Evolutionary conservation across 805 yeast genomes (phyloP), one percentile per base, ranked within the genome.

Genomic region (Sungouiella blattae): DNA sequence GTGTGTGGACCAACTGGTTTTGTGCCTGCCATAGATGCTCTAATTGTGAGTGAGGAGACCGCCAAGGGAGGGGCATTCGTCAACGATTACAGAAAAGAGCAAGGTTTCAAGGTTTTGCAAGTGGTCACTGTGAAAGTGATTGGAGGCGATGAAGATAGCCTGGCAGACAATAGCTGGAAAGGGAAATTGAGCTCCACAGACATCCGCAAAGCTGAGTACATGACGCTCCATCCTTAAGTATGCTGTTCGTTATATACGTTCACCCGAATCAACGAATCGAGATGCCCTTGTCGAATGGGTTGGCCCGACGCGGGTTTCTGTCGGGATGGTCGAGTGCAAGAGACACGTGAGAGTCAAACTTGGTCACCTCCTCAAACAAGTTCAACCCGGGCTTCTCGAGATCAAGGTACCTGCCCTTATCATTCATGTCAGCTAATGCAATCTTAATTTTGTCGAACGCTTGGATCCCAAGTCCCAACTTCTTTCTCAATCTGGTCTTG

Each of bases 1-100:
- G 73, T 89, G 0, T 88, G 94, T 60, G 99, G 99, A 0, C 98
- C 98, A 4, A 88, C 98, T 0, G 95, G 87, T 0, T 70, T 73
- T 9, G 70, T 83, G 2, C 69, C 71, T 11, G 80, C 78, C 32
- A 86, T 93, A 26, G 85, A 89, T 46, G 83, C 88, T 0, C 68
- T 93, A 26, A 79, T 91, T 0, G 78, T 93, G 3, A 86, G 95
- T 45, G 69, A 77, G 28, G 98, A 93, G 50, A 83, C 97, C 0
- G 60, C 69, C 0, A 55, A 69, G 7, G 98, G 98, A 2, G 98
- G 86, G 0, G 73, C 64, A 0, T 67, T 68, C 37, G 82, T 93
- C 28, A 93, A 94, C 52, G 64, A 75, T 11, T 70, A 70, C 25
- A 73, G 99, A 46, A 34, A 39, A 5, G 76, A 72, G 20, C 72